These are phyloP conservation scores for Candida insectorum DNA, from an alignment of 805 yeast species.

Conservation along the genomic window DNA sequence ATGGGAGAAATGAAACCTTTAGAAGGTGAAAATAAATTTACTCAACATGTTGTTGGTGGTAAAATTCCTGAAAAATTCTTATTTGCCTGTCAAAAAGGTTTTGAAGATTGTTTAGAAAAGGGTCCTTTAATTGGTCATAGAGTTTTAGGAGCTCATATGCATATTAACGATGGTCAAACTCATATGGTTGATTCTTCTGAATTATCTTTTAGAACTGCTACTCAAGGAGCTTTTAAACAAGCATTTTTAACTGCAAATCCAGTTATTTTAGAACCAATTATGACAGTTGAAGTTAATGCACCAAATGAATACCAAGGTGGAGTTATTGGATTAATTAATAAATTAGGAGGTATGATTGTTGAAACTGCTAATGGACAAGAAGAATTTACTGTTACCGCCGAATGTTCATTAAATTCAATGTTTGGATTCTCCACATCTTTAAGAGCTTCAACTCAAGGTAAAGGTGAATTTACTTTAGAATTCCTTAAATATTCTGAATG, in stretches of 20 bases:
- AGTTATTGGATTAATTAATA: constrained; percentile 87
- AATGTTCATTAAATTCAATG: constrained; percentile 94
- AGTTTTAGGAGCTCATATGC: constrained; percentile 90
- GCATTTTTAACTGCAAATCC: constrained; percentile 85
- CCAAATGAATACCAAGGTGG: constrained; percentile 96
- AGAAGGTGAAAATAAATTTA: constrained; percentile 69
- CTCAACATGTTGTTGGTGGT: constrained; percentile 92
- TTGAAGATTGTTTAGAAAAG: constrained; percentile 89
- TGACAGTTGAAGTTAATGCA: constrained; percentile 89
- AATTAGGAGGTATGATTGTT: constrained; percentile 84
- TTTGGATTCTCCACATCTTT: constrained; percentile 94
- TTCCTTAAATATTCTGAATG: constrained; percentile 91
- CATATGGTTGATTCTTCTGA: constrained; percentile 98
- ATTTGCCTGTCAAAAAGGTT: constrained; percentile 92
- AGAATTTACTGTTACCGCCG: constrained; percentile 90
- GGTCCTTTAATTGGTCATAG: constrained; percentile 96
- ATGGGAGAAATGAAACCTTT: constrained; percentile 74
- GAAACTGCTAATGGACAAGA: constrained; percentile 94
- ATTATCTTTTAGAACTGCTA: constrained; percentile 90
- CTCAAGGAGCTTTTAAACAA: constrained; percentile 86
- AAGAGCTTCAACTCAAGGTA: constrained; percentile 97
- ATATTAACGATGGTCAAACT: constrained; percentile 93
- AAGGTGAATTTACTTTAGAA: constrained; percentile 96
- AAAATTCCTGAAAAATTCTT: constrained; percentile 93
- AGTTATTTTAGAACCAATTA: constrained; percentile 91